phyloP scores from a whole-genome alignment of 2,329 filamentous ascomycete genomes.

The Gaeumannomyces tritici region DNA sequence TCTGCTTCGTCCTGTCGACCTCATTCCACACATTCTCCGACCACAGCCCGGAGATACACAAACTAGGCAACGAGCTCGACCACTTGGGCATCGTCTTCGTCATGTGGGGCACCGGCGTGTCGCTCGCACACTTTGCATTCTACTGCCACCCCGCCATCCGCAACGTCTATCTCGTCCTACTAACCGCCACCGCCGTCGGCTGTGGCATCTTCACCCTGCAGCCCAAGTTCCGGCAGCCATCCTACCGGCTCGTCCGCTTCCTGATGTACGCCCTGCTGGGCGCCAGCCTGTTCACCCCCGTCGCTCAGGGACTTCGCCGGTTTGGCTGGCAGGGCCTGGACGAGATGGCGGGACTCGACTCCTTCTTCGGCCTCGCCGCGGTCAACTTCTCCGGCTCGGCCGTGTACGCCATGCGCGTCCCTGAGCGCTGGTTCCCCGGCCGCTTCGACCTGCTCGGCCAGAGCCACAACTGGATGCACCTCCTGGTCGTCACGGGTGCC shows the following conservation, averaged over 20 bases:
- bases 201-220: conserved; percentile 17
- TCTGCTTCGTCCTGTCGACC: conserved; percentile 16
- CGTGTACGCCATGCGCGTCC: conserved; percentile 16
- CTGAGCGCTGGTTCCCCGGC: conserved; percentile 19
- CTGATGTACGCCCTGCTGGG: conserved; percentile 15
- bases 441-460: conserved; percentile 16
- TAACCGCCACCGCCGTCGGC: conserved; percentile 14
- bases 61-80: conserved; percentile 18
- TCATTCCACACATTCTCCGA: conserved; percentile 19
- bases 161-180: conserved; percentile 10
- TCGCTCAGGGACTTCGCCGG: conserved; percentile 12
- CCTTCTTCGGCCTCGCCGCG: conserved; percentile 16
- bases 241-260: conserved; percentile 14
- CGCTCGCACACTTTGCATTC: conserved; percentile 16
- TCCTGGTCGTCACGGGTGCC: conserved; percentile 5
- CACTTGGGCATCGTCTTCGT: conserved; percentile 20
- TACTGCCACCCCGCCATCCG: conserved; percentile 11
- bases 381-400: conserved; percentile 18
- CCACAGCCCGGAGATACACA: conserved; percentile 17
- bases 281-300: conserved; percentile 14
- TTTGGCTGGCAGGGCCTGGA: conserved; percentile 11
- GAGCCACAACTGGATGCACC: conserved; percentile 18
- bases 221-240: conserved; percentile 15
- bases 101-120: conserved; percentile 17
- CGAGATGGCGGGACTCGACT: conserved; percentile 13